Evolutionary conservation across 805 yeast species (phyloP).

Genomic region (Wickerhamomyces silvicola): DNA sequence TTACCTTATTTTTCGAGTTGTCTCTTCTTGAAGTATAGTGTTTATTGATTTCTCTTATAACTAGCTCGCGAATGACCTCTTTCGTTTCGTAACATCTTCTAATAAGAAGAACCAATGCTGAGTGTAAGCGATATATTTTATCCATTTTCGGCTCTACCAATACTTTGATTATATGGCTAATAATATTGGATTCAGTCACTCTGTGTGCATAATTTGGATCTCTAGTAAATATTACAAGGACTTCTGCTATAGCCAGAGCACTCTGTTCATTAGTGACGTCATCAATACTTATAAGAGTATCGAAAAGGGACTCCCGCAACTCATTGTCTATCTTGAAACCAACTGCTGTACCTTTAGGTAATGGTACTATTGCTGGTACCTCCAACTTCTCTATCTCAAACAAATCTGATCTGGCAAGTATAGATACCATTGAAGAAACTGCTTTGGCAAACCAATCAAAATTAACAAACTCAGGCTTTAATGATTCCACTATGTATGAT

Average conservation of each 20-base stretch:
- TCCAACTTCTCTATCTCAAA: constrained; percentile 37
- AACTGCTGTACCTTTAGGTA: constrained; percentile 12
- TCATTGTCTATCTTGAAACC: constrained; percentile 20
- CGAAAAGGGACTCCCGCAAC: constrained; percentile 32
- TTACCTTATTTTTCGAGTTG: constrained; percentile 23
- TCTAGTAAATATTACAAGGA: constrained; percentile 48
- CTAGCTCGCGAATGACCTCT: constrained; percentile 39
- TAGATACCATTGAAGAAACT: constrained; percentile 47
- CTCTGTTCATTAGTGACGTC: constrained; percentile 36
- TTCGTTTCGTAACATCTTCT: constrained; percentile 67
- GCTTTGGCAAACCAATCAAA: constrained; percentile 55
- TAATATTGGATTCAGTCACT: constrained; percentile 41
- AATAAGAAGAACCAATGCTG: constrained; percentile 45
- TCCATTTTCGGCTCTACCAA: constrained; percentile 28
- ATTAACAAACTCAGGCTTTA: constrained; percentile 33
- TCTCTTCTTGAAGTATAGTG: constrained; percentile 32
- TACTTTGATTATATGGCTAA: constrained; percentile 40
- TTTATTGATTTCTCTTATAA: constrained; percentile 44
- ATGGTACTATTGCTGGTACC: constrained; percentile 15
- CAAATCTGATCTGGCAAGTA: constrained; percentile 43
- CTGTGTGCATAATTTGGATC: constrained; percentile 32
- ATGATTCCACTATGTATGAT: constrained; percentile 27
- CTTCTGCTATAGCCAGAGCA: constrained; percentile 48
- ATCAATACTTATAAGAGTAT: constrained; percentile 33
- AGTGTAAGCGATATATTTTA: constrained; percentile 36